Base-by-base conservation (phyloP, 768 basidiomycete genomes). In the Tulasnella calospora region DNA sequence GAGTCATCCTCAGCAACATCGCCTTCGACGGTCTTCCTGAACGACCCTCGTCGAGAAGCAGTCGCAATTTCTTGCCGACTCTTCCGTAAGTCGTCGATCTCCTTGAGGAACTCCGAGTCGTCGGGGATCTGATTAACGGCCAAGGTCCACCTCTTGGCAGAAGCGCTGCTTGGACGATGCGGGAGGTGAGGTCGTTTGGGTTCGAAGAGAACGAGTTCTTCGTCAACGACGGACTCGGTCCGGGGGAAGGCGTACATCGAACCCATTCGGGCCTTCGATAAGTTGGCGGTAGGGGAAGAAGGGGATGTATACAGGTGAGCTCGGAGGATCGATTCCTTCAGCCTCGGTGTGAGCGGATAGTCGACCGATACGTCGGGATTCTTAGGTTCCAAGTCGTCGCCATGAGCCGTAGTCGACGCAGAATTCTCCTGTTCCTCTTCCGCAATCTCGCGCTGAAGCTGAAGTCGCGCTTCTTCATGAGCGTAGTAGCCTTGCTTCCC, bases 71-170 rank as follows among this genome's bases (percentile, higher is more conserved):
- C 33, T 3, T 55, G 36, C 27, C 74, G 44, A 8, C 30, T 67
- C 46, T 36, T 67, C 27, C 55, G 71, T n/a, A 78, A 38, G n/a
- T 44, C 71, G 38, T 78, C 78, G 73, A 78, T 73, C 78, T 78
- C 78, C 73, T 67, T 73, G 21, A 78, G 71, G 78, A 78, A 78
- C n/a, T 78, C 78, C 19, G 40, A 44, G 44, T 78, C 78, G 57
- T 78, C 78, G 3, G 78, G 35, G 38, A 78, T 78, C 3, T 78
- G 47, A 10, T 55, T 61, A 23, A 78, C 73, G 36, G 78, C 78
- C 71, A 78, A 23, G 8, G 78, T 73, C 78, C 78, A 78, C 27
- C 78, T 74, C 30, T 57, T 38, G 44, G 71, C 71, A 6, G 78
- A 51, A 40, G 23, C 73, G 41, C 47, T 73, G 35, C 74, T 46